Conservation (phyloP, 2,329 filamentous ascomycete species). For the Fusarium burgessii region DNA sequence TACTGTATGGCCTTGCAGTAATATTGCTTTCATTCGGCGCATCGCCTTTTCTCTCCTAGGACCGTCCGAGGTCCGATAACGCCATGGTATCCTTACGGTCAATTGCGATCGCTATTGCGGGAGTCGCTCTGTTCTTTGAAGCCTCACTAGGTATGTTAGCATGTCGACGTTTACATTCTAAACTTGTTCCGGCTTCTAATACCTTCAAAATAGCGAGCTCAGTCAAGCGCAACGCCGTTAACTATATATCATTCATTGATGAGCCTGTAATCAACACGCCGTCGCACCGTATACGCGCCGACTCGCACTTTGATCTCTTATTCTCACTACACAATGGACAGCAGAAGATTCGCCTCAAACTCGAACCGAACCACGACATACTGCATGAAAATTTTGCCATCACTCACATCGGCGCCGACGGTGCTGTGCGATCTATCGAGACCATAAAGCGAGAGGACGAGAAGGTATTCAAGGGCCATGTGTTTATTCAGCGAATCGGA, state of each 20-base stretch:
- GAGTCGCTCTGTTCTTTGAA: slow-evolving; percentile 49
- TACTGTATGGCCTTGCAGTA: slow-evolving; percentile 41
- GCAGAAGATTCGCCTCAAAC: slow-evolving; percentile 79
- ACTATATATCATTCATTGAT: slow-evolving; percentile 78
- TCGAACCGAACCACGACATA: slow-evolving; percentile 93
- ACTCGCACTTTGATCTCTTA: slow-evolving; percentile 85
- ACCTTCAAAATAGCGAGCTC: slow-evolving; percentile 70
- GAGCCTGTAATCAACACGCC: slow-evolving; percentile 82
- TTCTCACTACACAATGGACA: slow-evolving; percentile 78
- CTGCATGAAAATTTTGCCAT: slow-evolving; percentile 81
- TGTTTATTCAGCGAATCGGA: slow-evolving; percentile 74
- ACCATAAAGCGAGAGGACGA: slow-evolving; percentile 78
- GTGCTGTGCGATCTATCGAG: slow-evolving; percentile 74
- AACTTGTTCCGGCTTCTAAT: slow-evolving; percentile 33
- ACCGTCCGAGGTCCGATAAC: slow-evolving; percentile 37
- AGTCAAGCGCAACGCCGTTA: slow-evolving; percentile 79
- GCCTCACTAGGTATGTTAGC: slow-evolving; percentile 49
- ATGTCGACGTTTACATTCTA: neutral
- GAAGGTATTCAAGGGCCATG: slow-evolving; percentile 84
- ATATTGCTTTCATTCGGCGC: slow-evolving; percentile 18
- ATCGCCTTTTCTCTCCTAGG: slow-evolving; percentile 28
- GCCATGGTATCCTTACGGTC: slow-evolving; percentile 52
- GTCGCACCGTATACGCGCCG: slow-evolving; percentile 81
- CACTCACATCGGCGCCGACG: slow-evolving; percentile 78
- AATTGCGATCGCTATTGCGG: slow-evolving; percentile 48